A percentile compares a stretch with the other conserved stretches of the same genome.
Conservation (phyloP, 2,329 filamentous ascomycete species). For the Ophiocordyceps australis region DNA sequence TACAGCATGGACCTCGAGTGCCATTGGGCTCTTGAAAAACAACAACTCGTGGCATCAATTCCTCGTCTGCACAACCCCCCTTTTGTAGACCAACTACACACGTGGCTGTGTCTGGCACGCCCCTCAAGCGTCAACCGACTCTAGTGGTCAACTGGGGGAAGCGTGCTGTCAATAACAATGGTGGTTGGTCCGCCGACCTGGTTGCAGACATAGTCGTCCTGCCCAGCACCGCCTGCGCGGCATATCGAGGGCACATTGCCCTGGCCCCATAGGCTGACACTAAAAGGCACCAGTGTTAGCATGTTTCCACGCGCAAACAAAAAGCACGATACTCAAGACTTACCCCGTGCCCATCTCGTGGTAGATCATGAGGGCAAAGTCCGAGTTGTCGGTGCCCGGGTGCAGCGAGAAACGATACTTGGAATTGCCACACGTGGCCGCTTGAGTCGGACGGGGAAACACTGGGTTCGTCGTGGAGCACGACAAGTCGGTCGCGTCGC, state of each 20-base stretch:
- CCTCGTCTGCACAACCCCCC: too few species aligned
- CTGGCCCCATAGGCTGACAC: slow-evolving; percentile 5
- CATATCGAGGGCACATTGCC: slow-evolving; percentile 6
- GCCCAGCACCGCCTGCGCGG: slow-evolving; percentile 5
- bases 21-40: too few species aligned
- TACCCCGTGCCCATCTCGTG: slow-evolving; percentile 7
- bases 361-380: slow-evolving; percentile 7
- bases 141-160: slow-evolving; percentile 1
- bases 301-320: too few species aligned
- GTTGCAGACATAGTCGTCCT: slow-evolving; percentile 5
- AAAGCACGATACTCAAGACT: slow-evolving; percentile 3
- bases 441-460: slow-evolving; percentile 5
- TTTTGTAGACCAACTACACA: too few species aligned
- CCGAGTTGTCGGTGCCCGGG: slow-evolving; percentile 2
- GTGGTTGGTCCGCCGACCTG: slow-evolving; percentile 5
- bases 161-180: slow-evolving; percentile 5
- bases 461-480: slow-evolving; percentile 4
- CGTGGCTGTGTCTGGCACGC: too few species aligned
- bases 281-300: slow-evolving; percentile 1
- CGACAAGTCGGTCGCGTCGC: slow-evolving; percentile 3
- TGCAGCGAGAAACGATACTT: slow-evolving; percentile 11
- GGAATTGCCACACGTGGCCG: slow-evolving; percentile 9
- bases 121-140: too few species aligned
- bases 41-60: too few species aligned
- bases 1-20: too few species aligned